These are phyloP conservation scores for Pseudozyma sp. DNA, from an alignment of 1,284 basidiomycete species.

Conservation along the genomic window DNA sequence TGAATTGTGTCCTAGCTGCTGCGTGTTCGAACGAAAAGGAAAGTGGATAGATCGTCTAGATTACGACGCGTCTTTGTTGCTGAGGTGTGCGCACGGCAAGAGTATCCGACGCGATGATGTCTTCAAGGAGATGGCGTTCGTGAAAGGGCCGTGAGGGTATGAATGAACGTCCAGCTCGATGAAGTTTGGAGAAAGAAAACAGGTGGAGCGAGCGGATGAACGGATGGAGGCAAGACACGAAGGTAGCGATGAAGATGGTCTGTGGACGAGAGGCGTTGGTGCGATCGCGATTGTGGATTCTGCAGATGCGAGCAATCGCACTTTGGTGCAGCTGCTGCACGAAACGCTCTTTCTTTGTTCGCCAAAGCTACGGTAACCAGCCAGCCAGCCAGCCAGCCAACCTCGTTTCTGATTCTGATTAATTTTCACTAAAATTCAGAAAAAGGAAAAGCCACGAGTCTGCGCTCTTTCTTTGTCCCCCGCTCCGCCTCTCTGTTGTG, in stretches of 20 bases:
- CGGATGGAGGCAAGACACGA: background rate
- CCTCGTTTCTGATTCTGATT: too few relatives aligned
- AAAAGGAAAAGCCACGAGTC: too few relatives aligned
- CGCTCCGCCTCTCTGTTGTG: too few relatives aligned
- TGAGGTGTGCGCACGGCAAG: too few relatives aligned
- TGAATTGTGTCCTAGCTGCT: background rate
- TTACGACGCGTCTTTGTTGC: slow-evolving; percentile 4
- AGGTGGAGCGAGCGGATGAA: background rate
- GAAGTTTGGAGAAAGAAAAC: background rate
- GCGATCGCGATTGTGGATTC: slow-evolving; percentile 6
- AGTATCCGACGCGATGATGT: background rate
- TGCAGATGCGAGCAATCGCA: background rate
- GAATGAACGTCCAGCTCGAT: background rate
- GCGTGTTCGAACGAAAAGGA: background rate
- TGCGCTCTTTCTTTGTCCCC: too few relatives aligned
- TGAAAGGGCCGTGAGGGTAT: background rate
- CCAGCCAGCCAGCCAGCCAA: background rate
- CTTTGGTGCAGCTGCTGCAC: background rate
- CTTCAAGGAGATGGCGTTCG: background rate
- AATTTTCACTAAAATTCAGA: too few relatives aligned
- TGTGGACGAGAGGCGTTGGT: background rate
- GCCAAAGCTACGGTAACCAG: background rate
- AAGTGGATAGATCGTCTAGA: background rate
- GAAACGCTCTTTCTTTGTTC: background rate
- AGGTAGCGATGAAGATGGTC: too few relatives aligned